These are phyloP conservation scores for Aspergillus awamori DNA, from an alignment of 2,329 filamentous ascomycete species.

Conservation along the genomic window DNA sequence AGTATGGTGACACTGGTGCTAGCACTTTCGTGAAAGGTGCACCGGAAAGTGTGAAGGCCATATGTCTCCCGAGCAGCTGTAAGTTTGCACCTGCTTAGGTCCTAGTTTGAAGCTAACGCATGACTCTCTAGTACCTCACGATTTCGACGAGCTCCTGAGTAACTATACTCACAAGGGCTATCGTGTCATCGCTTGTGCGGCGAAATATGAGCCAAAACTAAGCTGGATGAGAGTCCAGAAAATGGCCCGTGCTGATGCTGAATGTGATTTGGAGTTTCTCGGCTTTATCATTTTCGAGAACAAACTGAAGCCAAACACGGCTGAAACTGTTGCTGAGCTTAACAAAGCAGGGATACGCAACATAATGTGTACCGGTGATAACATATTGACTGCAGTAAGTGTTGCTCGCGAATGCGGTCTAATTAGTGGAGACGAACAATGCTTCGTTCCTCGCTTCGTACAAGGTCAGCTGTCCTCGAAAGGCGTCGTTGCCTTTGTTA, in stretches of 20 bases:
- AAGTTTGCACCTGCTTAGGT: slow-evolving; percentile 41
- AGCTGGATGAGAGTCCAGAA: slow-evolving; percentile 95
- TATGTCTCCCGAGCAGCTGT: slow-evolving; percentile 82
- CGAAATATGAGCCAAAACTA: slow-evolving; percentile 81
- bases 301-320: slow-evolving; percentile 88
- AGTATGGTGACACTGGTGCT: slow-evolving; percentile 80
- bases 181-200: slow-evolving; percentile 93
- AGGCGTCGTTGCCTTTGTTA: neutral
- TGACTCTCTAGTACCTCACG: slow-evolving; percentile 65
- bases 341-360: slow-evolving; percentile 80
- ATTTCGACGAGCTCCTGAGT: slow-evolving; percentile 86
- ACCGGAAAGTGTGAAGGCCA: slow-evolving; percentile 93
- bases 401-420: slow-evolving; percentile 88
- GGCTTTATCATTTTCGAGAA: slow-evolving; percentile 99
- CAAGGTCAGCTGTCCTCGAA: slow-evolving; percentile 54
- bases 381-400: slow-evolving; percentile 94
- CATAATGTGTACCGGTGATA: slow-evolving; percentile 97
- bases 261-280: slow-evolving; percentile 80
- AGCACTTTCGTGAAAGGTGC: slow-evolving; percentile 95
- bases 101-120: slow-evolving; percentile 26
- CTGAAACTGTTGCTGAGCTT: slow-evolving; percentile 79
- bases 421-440: slow-evolving; percentile 78
- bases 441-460: slow-evolving; percentile 87
- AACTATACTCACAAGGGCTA: slow-evolving; percentile 96
- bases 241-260: slow-evolving; percentile 83